phyloP scores from a whole-genome alignment of 1,284 basidiomycete species.

The Phellinidium pouzarii region DNA sequence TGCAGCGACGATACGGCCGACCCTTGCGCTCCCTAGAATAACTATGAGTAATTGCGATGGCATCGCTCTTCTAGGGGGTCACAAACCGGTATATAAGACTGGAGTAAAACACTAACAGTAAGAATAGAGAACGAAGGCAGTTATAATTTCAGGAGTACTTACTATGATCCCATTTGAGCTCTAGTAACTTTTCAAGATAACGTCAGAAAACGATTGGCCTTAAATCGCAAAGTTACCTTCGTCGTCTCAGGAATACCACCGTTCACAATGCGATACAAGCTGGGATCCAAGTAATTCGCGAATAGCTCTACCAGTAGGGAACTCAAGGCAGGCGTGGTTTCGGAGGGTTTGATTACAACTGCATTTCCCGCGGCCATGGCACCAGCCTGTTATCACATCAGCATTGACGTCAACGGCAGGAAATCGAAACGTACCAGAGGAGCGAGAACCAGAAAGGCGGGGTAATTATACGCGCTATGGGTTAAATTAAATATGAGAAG shows the following conservation, averaged over 20 bases:
- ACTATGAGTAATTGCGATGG: conserved; percentile 1
- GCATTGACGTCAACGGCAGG: neutral
- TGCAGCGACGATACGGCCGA: conserved; percentile 72
- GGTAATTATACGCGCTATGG: conserved; percentile 49
- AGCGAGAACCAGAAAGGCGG: conserved; percentile 43
- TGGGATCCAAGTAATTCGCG: conserved; percentile 76
- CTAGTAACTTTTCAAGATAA: conserved; percentile 47
- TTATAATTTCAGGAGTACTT: conserved; percentile 26
- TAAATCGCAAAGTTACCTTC: conserved; percentile 35
- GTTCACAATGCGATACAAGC: conserved; percentile 66
- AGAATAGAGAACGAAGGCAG: conserved; percentile 15
- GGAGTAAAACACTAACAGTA: conserved; percentile 6
- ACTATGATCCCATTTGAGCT: conserved; percentile 86
- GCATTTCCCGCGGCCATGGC: conserved; percentile 81
- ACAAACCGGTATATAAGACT: conserved; percentile 55
- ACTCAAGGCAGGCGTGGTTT: conserved; percentile 62
- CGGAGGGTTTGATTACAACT: conserved; percentile 75
- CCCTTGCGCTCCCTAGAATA: conserved; percentile 58
- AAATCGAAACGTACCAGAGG: conserved; percentile 43
- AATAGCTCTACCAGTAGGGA: conserved; percentile 68
- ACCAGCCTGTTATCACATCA: conserved; percentile 41
- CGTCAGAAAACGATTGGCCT: neutral
- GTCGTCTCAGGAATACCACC: conserved; percentile 74
- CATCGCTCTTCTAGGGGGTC: neutral
- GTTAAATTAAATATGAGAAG: neutral